These are phyloP conservation scores for Deinandra increscens DNA, from an alignment of 129 eudicot genomes.

Conservation along the genomic window DNA sequence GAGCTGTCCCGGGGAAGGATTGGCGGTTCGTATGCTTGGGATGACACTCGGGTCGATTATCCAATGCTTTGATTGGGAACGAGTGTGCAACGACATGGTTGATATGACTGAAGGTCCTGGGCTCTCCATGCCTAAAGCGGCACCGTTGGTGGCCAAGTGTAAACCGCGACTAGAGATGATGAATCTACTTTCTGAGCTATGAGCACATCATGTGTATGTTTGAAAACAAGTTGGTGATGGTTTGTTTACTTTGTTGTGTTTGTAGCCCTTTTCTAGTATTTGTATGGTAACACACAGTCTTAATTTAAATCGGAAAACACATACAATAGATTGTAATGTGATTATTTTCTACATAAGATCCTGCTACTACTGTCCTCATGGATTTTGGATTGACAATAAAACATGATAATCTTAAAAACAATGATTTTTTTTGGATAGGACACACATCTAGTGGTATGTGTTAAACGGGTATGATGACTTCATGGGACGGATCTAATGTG, in stretches of 20 bases:
- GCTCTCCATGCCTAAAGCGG: too few species aligned
- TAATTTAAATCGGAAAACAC: neutral
- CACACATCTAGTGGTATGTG: too few species aligned
- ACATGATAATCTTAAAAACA: too few species aligned
- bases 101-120: too few species aligned
- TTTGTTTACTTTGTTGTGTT: neutral
- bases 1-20: conserved; percentile 52
- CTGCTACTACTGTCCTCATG: too few species aligned
- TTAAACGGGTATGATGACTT: too few species aligned
- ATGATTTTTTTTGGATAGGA: too few species aligned
- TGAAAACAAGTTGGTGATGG: neutral
- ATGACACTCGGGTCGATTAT: conserved; percentile 35
- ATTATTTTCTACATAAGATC: too few species aligned
- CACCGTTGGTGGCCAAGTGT: too few species aligned
- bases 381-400: too few species aligned
- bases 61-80: conserved; percentile 52
- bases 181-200: conserved; percentile 18
- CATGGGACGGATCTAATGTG: too few species aligned
- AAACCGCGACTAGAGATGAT: too few species aligned
- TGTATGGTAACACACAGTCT: neutral
- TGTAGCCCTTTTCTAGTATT: neutral
- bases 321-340: neutral
- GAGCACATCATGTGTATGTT: neutral
- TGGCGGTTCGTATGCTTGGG: conserved; percentile 38
- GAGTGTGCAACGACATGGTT: conserved; percentile 33